Evolutionary conservation across 495 filamentous ascomycete genomes (phyloP).

Genomic region (Trypethelium eluteriae): DNA sequence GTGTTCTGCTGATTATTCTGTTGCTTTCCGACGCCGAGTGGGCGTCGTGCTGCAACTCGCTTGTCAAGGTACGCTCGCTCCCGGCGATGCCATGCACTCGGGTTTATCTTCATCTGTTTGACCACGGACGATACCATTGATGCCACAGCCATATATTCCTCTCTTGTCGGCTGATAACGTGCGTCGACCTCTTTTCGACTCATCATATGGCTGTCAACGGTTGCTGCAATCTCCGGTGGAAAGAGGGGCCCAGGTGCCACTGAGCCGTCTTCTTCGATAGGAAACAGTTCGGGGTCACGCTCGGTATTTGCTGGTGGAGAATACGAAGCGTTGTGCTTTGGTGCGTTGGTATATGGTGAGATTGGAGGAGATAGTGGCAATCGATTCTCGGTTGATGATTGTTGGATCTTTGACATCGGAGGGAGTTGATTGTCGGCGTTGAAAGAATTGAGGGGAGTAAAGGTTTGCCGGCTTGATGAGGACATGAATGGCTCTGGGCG

Average conservation of each 20-base stretch:
- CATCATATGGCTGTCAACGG: slow-evolving; percentile 7
- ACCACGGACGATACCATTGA: slow-evolving; percentile 21
- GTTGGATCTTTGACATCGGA: slow-evolving; percentile 12
- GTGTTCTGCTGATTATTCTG: background rate
- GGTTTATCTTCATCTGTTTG: slow-evolving; percentile 24
- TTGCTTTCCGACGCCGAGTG: background rate
- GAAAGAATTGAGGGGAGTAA: slow-evolving; percentile 9
- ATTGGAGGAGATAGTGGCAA: slow-evolving; percentile 14
- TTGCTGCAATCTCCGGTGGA: slow-evolving; percentile 13
- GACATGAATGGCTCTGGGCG: slow-evolving; percentile 9
- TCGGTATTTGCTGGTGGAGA: background rate
- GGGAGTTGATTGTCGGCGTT: background rate
- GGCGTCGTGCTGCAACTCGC: background rate
- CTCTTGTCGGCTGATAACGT: slow-evolving; percentile 20
- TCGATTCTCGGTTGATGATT: slow-evolving; percentile 2
- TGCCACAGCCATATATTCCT: slow-evolving; percentile 26
- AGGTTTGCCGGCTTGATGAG: background rate
- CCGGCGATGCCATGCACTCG: slow-evolving; percentile 21
- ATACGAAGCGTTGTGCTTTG: background rate
- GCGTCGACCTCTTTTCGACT: background rate
- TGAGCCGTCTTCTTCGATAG: slow-evolving; percentile 6
- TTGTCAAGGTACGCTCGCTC: slow-evolving; percentile 26
- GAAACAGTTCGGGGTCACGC: slow-evolving; percentile 12
- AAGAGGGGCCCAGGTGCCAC: background rate
- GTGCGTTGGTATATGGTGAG: slow-evolving; percentile 5